A percentile compares a stretch with the other conserved stretches of the same genome.
phyloP scores from a whole-genome alignment of 345 rosid genomes.

The Boechera stricta region DNA sequence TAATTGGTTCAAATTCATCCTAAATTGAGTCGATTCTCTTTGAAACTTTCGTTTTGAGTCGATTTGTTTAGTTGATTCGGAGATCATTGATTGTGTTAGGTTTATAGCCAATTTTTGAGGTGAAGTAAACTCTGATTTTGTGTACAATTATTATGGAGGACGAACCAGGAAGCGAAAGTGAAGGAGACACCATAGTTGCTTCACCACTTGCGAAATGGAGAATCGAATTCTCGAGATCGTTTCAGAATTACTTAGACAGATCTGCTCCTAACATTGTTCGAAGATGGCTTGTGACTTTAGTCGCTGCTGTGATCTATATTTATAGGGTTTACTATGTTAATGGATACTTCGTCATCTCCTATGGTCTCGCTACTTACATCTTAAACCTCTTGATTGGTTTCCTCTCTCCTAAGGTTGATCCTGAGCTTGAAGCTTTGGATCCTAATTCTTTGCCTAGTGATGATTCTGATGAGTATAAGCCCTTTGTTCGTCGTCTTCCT shows the following conservation, averaged over 20 bases:
- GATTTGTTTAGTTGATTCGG: neutral
- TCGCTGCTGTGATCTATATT: constrained; percentile 57
- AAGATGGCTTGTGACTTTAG: constrained; percentile 70
- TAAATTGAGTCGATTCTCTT: neutral
- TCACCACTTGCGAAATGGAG: constrained; percentile 52
- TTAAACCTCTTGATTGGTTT: constrained; percentile 83
- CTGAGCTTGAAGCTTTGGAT: constrained; percentile 68
- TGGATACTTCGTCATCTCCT: constrained; percentile 68
- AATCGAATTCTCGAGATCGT: constrained; percentile 53
- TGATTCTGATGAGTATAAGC: constrained; percentile 70
- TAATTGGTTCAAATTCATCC: neutral
- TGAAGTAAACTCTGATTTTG: neutral
- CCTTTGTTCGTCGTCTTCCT: constrained; percentile 82
- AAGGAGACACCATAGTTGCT: constrained; percentile 28
- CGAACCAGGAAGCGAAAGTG: constrained; percentile 43
- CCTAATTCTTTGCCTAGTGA: constrained; percentile 56
- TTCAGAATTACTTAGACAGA: constrained; percentile 58
- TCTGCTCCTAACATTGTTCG: constrained; percentile 52
- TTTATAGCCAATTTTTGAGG: neutral
- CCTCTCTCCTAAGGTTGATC: constrained; percentile 79
- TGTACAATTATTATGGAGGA: constrained; percentile 49
- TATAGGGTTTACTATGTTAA: constrained; percentile 60
- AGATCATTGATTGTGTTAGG: constrained; percentile 11
- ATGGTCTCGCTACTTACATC: constrained; percentile 76
- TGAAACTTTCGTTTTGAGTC: neutral